Conservation (phyloP, 1,284 basidiomycete species). For the Mycosarcoma maydis region DNA sequence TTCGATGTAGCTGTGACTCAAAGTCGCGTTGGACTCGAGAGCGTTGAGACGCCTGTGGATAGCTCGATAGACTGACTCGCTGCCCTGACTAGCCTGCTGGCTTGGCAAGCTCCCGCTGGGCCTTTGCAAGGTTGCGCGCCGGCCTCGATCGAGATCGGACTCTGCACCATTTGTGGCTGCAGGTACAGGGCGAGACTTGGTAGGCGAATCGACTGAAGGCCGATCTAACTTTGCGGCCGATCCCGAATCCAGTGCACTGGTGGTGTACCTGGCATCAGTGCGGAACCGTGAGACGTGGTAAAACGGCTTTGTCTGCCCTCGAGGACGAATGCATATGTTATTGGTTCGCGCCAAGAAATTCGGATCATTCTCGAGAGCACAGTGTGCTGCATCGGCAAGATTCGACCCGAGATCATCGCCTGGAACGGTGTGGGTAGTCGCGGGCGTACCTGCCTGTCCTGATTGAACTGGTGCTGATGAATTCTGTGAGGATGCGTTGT, state of each 20-base stretch:
- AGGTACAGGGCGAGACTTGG: not conserved
- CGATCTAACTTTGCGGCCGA: not conserved
- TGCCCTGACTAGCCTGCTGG: conserved; percentile 27
- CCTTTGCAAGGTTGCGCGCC: conserved; percentile 12
- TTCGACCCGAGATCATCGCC: not conserved
- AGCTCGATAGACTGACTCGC: conserved; percentile 88
- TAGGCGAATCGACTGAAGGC: not conserved
- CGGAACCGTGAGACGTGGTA: not conserved
- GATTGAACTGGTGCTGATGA: not conserved
- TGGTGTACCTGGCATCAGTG: not conserved
- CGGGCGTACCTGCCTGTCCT: not conserved
- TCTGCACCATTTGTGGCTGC: not conserved
- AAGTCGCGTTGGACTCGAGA: conserved; percentile 86
- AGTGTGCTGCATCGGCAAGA: conserved; percentile 2
- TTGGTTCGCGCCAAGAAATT: not conserved
- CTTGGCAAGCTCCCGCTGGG: not conserved
- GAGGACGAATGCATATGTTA: conserved; percentile 9
- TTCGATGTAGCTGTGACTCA: conserved; percentile 87
- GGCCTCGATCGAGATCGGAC: conserved; percentile 7
- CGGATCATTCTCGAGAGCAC: conserved; percentile 20
- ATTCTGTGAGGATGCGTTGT: conserved; percentile 1
- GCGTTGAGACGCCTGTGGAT: conserved; percentile 91
- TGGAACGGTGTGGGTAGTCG: not conserved
- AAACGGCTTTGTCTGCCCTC: conserved; percentile 6
- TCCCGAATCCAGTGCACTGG: not conserved